A percentile compares a stretch with the other conserved stretches of the same genome.
Evolutionary conservation across 768 basidiomycete genomes (phyloP).

Genomic region (Cystofilobasidium macerans): DNA sequence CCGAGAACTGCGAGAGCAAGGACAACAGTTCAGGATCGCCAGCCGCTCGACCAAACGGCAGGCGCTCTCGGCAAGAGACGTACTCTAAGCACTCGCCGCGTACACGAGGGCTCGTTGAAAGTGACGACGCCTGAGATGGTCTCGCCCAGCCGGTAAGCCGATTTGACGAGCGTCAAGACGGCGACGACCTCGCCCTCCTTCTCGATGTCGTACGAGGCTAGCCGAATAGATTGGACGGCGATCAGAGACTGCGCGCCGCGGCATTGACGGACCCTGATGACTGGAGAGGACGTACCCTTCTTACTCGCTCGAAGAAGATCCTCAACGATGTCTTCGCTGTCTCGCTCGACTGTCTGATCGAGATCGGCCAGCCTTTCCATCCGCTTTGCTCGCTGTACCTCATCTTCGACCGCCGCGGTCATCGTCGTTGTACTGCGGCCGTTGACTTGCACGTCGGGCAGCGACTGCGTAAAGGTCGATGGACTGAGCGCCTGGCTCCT

Average conservation of each 20-base stretch:
- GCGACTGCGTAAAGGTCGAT: constrained; percentile 4
- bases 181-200: constrained; percentile 87
- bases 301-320: constrained; percentile 81
- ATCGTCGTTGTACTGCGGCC: constrained; percentile 16
- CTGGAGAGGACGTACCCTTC: constrained; percentile 51
- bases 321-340: constrained; percentile 41
- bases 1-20: constrained; percentile 55
- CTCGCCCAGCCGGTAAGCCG: constrained; percentile 82
- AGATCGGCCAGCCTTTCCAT: constrained; percentile 30
- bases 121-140: constrained; percentile 80
- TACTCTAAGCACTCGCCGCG: constrained; percentile 74
- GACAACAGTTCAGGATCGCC: constrained; percentile 9
- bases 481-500: constrained; percentile 25
- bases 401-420: constrained; percentile 10
- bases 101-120: constrained; percentile 60
- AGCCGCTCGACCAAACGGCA: not conserved
- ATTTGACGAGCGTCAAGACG: constrained; percentile 80
- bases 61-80: constrained; percentile 29
- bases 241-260: not conserved
- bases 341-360: constrained; percentile 30
- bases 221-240: not conserved
- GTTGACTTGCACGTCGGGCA: constrained; percentile 1
- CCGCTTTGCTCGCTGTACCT: constrained; percentile 27
- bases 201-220: constrained; percentile 88
- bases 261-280: not conserved